Evolutionary conservation across 2,329 filamentous ascomycete genomes (phyloP).

Genomic region (Pseudopithomyces chartarum): DNA sequence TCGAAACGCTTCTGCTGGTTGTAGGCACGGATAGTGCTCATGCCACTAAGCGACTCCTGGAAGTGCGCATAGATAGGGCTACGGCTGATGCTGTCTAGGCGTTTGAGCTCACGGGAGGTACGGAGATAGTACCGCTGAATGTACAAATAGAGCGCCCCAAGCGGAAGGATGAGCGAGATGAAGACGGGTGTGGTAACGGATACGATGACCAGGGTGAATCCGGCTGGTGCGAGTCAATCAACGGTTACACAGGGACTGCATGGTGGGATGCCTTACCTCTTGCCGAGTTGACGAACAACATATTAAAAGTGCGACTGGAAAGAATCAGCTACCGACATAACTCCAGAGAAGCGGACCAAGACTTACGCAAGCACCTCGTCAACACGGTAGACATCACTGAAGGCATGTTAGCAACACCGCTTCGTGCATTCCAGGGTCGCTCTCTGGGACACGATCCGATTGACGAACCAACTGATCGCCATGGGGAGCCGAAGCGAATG

Average conservation of each 20-base stretch:
- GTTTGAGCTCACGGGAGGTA: conserved; percentile 94
- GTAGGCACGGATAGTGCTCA: conserved; percentile 95
- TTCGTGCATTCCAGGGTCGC: not conserved
- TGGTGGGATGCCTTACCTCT: conserved; percentile 47
- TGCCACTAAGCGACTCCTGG: conserved; percentile 92
- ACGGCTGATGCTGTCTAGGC: conserved; percentile 90
- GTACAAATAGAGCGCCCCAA: conserved; percentile 81
- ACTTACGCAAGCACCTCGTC: conserved; percentile 84
- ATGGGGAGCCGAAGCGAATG: not conserved
- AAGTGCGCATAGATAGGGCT: conserved; percentile 99
- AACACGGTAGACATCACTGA: conserved; percentile 76
- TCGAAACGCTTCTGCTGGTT: conserved; percentile 85
- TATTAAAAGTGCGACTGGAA: conserved; percentile 83
- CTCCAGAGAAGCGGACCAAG: not conserved
- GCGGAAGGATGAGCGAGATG: conserved; percentile 76
- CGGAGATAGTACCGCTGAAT: conserved; percentile 97
- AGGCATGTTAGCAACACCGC: conserved; percentile 10
- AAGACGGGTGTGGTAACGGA: conserved; percentile 82
- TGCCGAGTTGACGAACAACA: conserved; percentile 64
- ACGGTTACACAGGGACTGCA: conserved; percentile 18
- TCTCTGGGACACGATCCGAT: not conserved
- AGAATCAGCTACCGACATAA: conserved; percentile 29
- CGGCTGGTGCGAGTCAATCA: conserved; percentile 45
- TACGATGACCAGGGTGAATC: conserved; percentile 87
- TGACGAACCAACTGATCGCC: not conserved